These are phyloP conservation scores for Tubosaeta brunneosetosa DNA, from an alignment of 768 basidiomycete species.

Conservation along the genomic window DNA sequence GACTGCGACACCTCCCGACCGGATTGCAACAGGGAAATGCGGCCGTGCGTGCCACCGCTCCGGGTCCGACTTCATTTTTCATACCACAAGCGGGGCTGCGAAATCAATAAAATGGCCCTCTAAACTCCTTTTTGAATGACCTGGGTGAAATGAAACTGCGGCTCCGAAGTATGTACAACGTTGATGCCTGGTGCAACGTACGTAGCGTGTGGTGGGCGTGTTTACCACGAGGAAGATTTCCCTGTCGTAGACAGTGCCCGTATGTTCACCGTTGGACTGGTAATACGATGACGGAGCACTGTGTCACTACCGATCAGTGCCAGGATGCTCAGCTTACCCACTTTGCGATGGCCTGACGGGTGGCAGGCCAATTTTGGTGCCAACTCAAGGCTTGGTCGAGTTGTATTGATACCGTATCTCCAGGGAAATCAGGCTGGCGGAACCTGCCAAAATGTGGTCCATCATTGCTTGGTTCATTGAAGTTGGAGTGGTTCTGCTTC, in stretches of 20 bases:
- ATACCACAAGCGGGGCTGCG: background rate
- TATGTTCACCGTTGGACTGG: background rate
- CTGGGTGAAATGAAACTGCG: conserved; percentile 11
- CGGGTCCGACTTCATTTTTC: conserved; percentile 18
- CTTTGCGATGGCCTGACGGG: background rate
- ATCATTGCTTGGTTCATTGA: too few species aligned
- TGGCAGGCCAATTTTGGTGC: background rate
- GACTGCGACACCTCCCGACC: conserved; percentile 5
- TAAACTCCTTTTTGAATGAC: background rate
- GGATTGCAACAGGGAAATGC: conserved; percentile 4
- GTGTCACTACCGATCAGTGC: background rate
- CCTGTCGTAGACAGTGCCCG: background rate
- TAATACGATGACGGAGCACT: background rate
- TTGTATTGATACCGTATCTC: background rate
- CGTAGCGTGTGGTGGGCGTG: conserved; percentile 9
- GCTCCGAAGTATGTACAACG: conserved; percentile 13
- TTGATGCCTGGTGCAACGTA: conserved; percentile 11
- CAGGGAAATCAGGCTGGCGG: background rate
- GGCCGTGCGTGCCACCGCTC: conserved; percentile 4
- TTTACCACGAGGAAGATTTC: conserved; percentile 16
- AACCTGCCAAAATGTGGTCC: background rate
- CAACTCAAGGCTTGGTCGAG: background rate
- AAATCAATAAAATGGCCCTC: background rate
- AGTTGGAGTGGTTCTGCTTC: too few species aligned
- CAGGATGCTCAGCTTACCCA: background rate